A percentile compares a stretch with the other conserved stretches of the same genome.
Conservation (phyloP, 2,329 filamentous ascomycete species). For the Colletotrichum chlorophyti region DNA sequence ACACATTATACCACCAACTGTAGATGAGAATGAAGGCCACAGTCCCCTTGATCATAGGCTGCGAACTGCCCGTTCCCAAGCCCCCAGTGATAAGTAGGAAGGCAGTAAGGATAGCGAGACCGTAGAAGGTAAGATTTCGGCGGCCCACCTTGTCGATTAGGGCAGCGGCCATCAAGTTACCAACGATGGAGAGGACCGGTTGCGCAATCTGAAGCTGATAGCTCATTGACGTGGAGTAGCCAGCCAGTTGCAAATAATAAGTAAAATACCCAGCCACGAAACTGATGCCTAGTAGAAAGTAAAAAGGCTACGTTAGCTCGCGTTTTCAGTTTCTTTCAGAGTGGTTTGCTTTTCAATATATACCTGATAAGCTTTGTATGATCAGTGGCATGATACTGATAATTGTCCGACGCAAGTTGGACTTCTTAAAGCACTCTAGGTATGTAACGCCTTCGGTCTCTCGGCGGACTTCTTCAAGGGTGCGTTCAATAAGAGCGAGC, state of each 20-base stretch:
- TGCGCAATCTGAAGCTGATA: slow-evolving; percentile 48
- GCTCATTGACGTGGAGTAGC: slow-evolving; percentile 41
- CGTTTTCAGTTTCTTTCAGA: no score
- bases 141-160: slow-evolving; percentile 46
- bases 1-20: slow-evolving; percentile 46
- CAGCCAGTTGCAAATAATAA: slow-evolving; percentile 50
- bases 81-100: slow-evolving; percentile 48
- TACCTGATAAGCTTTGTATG: slow-evolving; percentile 44
- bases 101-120: slow-evolving; percentile 41
- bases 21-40: slow-evolving; percentile 47
- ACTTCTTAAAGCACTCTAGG: slow-evolving; percentile 46
- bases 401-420: slow-evolving; percentile 47
- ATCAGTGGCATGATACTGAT: slow-evolving; percentile 44
- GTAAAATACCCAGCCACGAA: slow-evolving; percentile 29
- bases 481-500: slow-evolving; percentile 38
- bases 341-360: no score
- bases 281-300: neutral
- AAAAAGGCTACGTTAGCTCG: no score
- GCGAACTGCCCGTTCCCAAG: slow-evolving; percentile 37
- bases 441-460: slow-evolving; percentile 47
- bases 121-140: slow-evolving; percentile 43
- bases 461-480: slow-evolving; percentile 39
- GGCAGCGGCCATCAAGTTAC: slow-evolving; percentile 47
- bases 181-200: slow-evolving; percentile 45
- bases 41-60: slow-evolving; percentile 30